phyloP scores from a whole-genome alignment of 1,139 yeast genomes.

The Kurtzmaniella natalensis region DNA sequence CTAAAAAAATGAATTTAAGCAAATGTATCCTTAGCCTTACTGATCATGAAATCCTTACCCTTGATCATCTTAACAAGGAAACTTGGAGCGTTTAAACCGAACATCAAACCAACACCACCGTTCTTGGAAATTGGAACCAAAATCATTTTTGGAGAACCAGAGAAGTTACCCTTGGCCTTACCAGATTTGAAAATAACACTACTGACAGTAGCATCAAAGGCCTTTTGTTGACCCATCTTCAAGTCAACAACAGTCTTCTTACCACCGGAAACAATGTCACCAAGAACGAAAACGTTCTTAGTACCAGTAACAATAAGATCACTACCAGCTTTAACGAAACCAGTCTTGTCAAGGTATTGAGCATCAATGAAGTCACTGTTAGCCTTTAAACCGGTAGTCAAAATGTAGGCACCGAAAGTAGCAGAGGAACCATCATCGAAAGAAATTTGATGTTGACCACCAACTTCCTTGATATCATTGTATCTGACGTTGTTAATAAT shows the following conservation, averaged over 20 bases:
- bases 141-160: slow-evolving; percentile 9
- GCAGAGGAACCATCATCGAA: slow-evolving; percentile 15
- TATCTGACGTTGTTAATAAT: slow-evolving; percentile 20
- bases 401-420: slow-evolving; percentile 25
- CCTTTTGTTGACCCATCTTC: slow-evolving; percentile 17
- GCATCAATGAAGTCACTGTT: slow-evolving; percentile 21
- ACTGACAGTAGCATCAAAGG: slow-evolving; percentile 15
- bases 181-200: slow-evolving; percentile 14
- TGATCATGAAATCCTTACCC: slow-evolving; percentile 18
- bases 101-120: slow-evolving; percentile 33
- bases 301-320: slow-evolving; percentile 19
- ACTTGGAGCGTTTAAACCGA: slow-evolving; percentile 26
- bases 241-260: slow-evolving; percentile 22
- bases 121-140: slow-evolving; percentile 31
- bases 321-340: slow-evolving; percentile 23
- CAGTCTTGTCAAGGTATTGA: slow-evolving; percentile 14
- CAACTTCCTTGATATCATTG: slow-evolving; percentile 3
- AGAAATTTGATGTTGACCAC: slow-evolving; percentile 6
- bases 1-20: too few species aligned
- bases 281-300: slow-evolving; percentile 26
- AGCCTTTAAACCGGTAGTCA: slow-evolving; percentile 19
- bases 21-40: slow-evolving; percentile 10
- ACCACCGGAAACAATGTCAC: slow-evolving; percentile 27
- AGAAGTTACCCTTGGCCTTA: slow-evolving; percentile 13
- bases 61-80: slow-evolving; percentile 26